Base-by-base conservation (phyloP, 2,329 filamentous ascomycete genomes). In the Pseudonectria buxi region DNA sequence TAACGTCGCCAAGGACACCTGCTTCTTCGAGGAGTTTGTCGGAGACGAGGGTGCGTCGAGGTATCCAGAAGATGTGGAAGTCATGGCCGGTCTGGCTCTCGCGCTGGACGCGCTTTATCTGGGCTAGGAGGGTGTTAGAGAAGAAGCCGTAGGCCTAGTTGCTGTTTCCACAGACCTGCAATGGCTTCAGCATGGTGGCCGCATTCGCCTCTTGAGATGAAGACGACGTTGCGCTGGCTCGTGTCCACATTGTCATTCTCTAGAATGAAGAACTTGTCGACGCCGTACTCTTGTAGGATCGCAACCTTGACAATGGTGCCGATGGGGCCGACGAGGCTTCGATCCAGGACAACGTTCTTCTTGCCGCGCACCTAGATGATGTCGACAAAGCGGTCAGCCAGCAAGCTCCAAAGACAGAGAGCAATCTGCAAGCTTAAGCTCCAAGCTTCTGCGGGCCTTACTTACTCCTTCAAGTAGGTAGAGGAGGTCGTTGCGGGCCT, bases 271-370 rank as follows among this genome's bases (percentile, higher is more conserved):
- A 95, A 86, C 62, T 94, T 94, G 63, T 96, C 89, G 49, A 98
- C 89, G 22, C 94, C 94, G 67, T 96, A 95, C 56, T 98, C 92
- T 58, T 96, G 87, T 12, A 95, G 74, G 9, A 86, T 90, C 14
- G 90, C 90, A 56, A 95, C 94, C 61, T 95, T 95, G 65, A 94
- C 87, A 49, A 98, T 83, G 40, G 90, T 74, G 40, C 89, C 87
- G 49, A 98, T 76, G 22, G 89, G 86, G 15, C 90, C 92, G 49
- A 90, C 88, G 51, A 98, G 74, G 52, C 81, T 82, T 62, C 84
- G 86, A 61, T 96, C 90, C 56, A 98, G 83, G 34, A 98, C 85
- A 43, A 98, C 72, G 56, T 95, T 96, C 74, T 98, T 98, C 77
- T 96, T 98, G 51, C 94, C 94, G 58, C 90, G 86, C 47, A 96